Evolutionary conservation across 2,329 filamentous ascomycete genomes (phyloP).

Genomic region (Penicillium crustosum): DNA sequence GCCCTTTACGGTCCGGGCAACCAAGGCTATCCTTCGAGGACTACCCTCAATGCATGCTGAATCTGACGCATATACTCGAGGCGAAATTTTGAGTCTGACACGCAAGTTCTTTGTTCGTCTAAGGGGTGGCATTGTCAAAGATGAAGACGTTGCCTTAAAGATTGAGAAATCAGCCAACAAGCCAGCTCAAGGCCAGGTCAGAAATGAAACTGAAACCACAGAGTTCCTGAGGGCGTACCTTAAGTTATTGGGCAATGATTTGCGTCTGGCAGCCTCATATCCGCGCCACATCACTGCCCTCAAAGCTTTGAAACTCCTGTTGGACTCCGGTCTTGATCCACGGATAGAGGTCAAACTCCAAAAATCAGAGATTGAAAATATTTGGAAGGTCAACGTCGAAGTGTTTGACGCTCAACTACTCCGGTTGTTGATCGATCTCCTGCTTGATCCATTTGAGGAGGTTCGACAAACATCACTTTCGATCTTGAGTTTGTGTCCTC

Average conservation of each 20-base stretch:
- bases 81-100: constrained; percentile 73
- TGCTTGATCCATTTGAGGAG: constrained; percentile 91
- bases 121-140: constrained; percentile 59
- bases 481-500: constrained; percentile 45
- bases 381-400: constrained; percentile 52
- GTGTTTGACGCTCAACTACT: constrained; percentile 43
- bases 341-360: constrained; percentile 42
- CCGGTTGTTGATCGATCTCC: constrained; percentile 69
- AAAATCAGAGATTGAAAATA: constrained; percentile 51
- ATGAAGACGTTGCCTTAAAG: constrained; percentile 30
- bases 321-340: constrained; percentile 66
- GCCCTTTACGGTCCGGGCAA: constrained; percentile 63
- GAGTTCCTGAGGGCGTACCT: constrained; percentile 73
- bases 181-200: constrained; percentile 35
- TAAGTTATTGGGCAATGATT: constrained; percentile 68
- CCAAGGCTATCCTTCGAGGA: constrained; percentile 64
- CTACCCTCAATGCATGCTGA: constrained; percentile 76
- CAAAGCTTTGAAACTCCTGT: constrained; percentile 66
- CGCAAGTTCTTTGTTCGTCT: constrained; percentile 76
- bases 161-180: constrained; percentile 14
- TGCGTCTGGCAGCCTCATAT: constrained; percentile 81
- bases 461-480: constrained; percentile 61
- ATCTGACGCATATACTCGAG: constrained; percentile 79
- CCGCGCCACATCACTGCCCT: constrained; percentile 82
- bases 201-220: constrained; percentile 51